phyloP scores from a whole-genome alignment of 305 asterid species.

The Stenogyne calaminthoides region DNA sequence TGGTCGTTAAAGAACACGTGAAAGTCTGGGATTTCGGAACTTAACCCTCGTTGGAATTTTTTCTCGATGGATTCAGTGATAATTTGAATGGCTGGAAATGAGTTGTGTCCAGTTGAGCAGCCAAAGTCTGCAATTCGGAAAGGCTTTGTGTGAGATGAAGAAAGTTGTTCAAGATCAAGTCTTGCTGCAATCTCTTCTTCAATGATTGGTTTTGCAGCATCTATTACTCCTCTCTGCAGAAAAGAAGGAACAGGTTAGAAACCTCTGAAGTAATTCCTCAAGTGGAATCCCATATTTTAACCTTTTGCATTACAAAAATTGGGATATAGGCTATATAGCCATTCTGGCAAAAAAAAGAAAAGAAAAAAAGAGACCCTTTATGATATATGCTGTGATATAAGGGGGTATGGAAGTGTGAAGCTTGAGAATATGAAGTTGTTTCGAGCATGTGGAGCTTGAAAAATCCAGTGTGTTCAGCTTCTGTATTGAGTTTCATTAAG shows the following conservation, averaged over 20 bases:
- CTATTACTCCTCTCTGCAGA: slow-evolving; percentile 47
- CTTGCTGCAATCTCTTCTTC: slow-evolving; percentile 37
- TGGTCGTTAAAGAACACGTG: slow-evolving; percentile 47
- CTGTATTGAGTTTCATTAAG: no score
- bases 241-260: slow-evolving; percentile 2
- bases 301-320: no score
- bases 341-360: no score
- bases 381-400: background rate
- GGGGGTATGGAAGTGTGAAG: background rate
- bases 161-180: slow-evolving; percentile 22
- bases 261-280: no score
- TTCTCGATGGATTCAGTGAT: slow-evolving; percentile 36
- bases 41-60: slow-evolving; percentile 19
- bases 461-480: no score
- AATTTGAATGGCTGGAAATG: slow-evolving; percentile 41
- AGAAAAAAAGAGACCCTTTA: no score
- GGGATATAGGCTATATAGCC: no score
- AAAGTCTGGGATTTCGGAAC: slow-evolving; percentile 34
- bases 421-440: background rate
- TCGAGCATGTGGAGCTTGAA: no score
- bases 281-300: no score
- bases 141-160: background rate
- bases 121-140: slow-evolving; percentile 45
- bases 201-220: slow-evolving; percentile 36
- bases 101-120: slow-evolving; percentile 45